phyloP scores from a whole-genome alignment of 495 filamentous ascomycete genomes.

The Lasiosphaeria hispida region DNA sequence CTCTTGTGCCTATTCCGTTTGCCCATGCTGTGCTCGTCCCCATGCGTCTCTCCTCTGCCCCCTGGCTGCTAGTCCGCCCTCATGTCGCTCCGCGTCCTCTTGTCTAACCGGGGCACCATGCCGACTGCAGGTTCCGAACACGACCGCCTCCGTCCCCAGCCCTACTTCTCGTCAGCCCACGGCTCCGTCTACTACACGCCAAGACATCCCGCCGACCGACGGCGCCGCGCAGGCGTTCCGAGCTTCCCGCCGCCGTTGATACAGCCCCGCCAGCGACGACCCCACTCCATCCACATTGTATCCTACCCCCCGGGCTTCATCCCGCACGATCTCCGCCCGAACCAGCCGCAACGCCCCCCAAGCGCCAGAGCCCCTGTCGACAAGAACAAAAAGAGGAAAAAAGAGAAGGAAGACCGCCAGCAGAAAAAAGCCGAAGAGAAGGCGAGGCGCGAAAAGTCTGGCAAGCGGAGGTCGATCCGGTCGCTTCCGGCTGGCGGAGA shows the following conservation, averaged over 20 bases:
- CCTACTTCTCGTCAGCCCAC: slow-evolving; percentile 36
- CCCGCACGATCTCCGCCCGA: slow-evolving; percentile 46
- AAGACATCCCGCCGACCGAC: slow-evolving; percentile 26
- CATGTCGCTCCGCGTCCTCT: slow-evolving; percentile 13
- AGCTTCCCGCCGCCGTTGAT: slow-evolving; percentile 48
- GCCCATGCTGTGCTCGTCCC: slow-evolving; percentile 1
- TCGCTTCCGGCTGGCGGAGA: slow-evolving; percentile 33
- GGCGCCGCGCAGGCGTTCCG: slow-evolving; percentile 27
- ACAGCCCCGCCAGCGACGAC: slow-evolving; percentile 49
- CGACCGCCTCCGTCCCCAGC: slow-evolving; percentile 32
- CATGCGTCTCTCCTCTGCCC: slow-evolving; percentile 4
- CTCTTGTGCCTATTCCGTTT: not conserved
- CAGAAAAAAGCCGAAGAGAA: slow-evolving; percentile 29
- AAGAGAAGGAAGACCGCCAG: slow-evolving; percentile 22
- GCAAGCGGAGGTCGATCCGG: slow-evolving; percentile 34
- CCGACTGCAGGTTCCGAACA: slow-evolving; percentile 30
- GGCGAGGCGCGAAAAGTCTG: slow-evolving; percentile 35
- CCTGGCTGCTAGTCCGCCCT: not conserved
- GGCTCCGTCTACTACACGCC: slow-evolving; percentile 45
- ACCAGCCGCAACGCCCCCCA: slow-evolving; percentile 10
- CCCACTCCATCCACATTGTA: slow-evolving; percentile 56
- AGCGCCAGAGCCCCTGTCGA: slow-evolving; percentile 17
- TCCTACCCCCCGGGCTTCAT: slow-evolving; percentile 52
- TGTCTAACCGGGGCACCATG: slow-evolving; percentile 29
- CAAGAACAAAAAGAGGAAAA: slow-evolving; percentile 26